Base-by-base conservation (phyloP, 2,329 filamentous ascomycete species). In the Fusarium miscanthi region DNA sequence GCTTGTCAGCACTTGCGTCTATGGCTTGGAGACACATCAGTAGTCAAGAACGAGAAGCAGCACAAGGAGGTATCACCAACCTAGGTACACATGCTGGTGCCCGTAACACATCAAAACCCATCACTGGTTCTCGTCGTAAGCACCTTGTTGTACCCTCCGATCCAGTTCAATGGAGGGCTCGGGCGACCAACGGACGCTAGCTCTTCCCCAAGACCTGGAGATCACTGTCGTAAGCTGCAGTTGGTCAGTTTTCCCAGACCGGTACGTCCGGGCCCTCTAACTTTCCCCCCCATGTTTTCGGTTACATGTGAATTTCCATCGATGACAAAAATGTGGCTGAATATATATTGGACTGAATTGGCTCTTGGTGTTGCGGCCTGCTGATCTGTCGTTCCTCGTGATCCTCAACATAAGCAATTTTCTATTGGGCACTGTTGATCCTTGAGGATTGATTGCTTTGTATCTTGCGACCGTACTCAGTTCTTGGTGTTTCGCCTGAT, bases 291-390 rank as follows among this genome's bases (percentile, higher is more conserved):
- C 11, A 51, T 25, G 31, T 51, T 35, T 70, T 76, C 75, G 74
- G 75, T 77, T 76, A 66, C 75, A 77, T 77, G 75, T 77, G 75
- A 77, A 77, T 70, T 56, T 57, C n/a, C 45, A 33, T 43, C 46
- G 53, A 38, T 46, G 37, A 41, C 41, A 53, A 43, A 53, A 45
- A 17, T 53, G 59, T 66, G 38, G 62, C 57, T 71, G 57, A 56
- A 64, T 27, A 46, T 46, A 59, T 27, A 46, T 46, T 46, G n/a
- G 30, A 33, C 35, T 38, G 25, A 37, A 35, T 19, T 21, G 25
- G 23, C 45, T 38, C 49, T 30, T 53, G 49, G 49, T 53, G 19
- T n/a, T 17, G 33, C 23, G 23, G 21, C 41, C 42, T 57, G 38
- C 41, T 64, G 64, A 59, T 45, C 40, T 35, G 16, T 40, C 49